Percentiles rank a stretch among this genome's conserved stretches.
phyloP scores from a whole-genome alignment of 805 yeast genomes.

The Candida wancherniae region DNA sequence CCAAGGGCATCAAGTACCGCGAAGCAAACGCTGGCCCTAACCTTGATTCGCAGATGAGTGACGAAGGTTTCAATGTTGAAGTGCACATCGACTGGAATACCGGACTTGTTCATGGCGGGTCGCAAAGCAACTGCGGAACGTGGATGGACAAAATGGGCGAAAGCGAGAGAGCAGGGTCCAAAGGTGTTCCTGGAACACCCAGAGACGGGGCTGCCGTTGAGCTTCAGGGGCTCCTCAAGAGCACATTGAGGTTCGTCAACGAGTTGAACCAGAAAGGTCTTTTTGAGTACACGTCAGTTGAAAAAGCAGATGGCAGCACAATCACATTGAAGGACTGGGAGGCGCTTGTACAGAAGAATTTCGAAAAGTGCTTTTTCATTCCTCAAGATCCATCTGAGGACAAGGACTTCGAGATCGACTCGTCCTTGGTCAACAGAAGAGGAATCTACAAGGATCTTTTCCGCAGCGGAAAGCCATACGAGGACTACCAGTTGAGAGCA shows the following conservation, averaged over 20 bases:
- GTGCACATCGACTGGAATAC: slow-evolving; percentile 82
- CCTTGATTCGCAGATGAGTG: slow-evolving; percentile 87
- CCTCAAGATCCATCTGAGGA: slow-evolving; percentile 68
- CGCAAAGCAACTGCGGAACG: slow-evolving; percentile 91
- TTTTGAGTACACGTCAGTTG: slow-evolving; percentile 57
- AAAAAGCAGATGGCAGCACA: slow-evolving; percentile 50
- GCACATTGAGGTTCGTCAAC: slow-evolving; percentile 75
- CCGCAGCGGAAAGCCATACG: slow-evolving; percentile 78
- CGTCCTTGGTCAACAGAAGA: slow-evolving; percentile 71
- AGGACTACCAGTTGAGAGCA: slow-evolving; percentile 90
- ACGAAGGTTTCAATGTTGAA: slow-evolving; percentile 85
- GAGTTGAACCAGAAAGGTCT: slow-evolving; percentile 48
- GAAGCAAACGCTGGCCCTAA: slow-evolving; percentile 94
- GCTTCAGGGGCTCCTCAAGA: slow-evolving; percentile 82
- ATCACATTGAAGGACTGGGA: slow-evolving; percentile 72
- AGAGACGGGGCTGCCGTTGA: slow-evolving; percentile 97
- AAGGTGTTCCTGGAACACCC: slow-evolving; percentile 97
- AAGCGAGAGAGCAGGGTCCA: slow-evolving; percentile 71
- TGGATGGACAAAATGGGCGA: slow-evolving; percentile 99
- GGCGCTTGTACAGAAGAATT: slow-evolving; percentile 57
- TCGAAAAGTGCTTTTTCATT: slow-evolving; percentile 74
- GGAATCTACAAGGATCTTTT: slow-evolving; percentile 91
- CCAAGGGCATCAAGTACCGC: slow-evolving; percentile 77
- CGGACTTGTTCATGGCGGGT: slow-evolving; percentile 88
- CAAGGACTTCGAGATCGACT: slow-evolving; percentile 52